A percentile compares a stretch with the other conserved stretches of the same genome.
Evolutionary conservation across 1,284 basidiomycete genomes (phyloP).

Genomic region (Marasmius fiardii): DNA sequence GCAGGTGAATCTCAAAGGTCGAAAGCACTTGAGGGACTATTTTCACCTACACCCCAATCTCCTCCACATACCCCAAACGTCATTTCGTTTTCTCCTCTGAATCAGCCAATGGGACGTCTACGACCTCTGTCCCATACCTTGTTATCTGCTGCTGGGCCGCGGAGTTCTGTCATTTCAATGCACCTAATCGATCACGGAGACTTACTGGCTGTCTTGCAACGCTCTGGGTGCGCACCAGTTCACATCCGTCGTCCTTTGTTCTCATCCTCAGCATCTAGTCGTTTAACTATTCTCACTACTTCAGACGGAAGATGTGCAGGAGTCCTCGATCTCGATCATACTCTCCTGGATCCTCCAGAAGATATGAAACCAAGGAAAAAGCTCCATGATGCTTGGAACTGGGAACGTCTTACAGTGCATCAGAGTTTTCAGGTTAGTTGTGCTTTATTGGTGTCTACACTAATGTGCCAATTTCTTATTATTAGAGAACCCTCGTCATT

Average conservation of each 20-base stretch:
- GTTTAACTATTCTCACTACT: constrained; percentile 38
- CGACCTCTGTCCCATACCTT: constrained; percentile 38
- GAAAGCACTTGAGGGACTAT: constrained; percentile 33
- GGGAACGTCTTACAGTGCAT: constrained; percentile 41
- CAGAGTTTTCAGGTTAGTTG: constrained; percentile 41
- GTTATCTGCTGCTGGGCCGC: constrained; percentile 37
- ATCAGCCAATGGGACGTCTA: constrained; percentile 40
- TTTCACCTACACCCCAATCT: constrained; percentile 41
- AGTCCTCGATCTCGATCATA: constrained; percentile 24
- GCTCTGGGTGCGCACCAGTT: constrained; percentile 44
- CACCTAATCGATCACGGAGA: constrained; percentile 5
- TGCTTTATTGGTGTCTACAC: not conserved
- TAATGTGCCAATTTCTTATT: constrained; percentile 7
- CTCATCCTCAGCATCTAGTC: constrained; percentile 23
- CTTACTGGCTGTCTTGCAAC: constrained; percentile 13
- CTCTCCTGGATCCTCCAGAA: constrained; percentile 22
- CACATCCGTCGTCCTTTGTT: constrained; percentile 6
- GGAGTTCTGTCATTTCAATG: constrained; percentile 18
- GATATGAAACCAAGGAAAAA: constrained; percentile 24
- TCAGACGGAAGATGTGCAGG: constrained; percentile 42
- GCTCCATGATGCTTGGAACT: constrained; percentile 42
- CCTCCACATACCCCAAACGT: constrained; percentile 37
- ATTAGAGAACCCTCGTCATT: constrained; percentile 36
- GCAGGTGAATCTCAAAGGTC: constrained; percentile 19
- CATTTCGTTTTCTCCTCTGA: constrained; percentile 39